Base-by-base conservation (phyloP, 371 early-diverging fungal genomes). In the Syncephalastrum monosporum region DNA sequence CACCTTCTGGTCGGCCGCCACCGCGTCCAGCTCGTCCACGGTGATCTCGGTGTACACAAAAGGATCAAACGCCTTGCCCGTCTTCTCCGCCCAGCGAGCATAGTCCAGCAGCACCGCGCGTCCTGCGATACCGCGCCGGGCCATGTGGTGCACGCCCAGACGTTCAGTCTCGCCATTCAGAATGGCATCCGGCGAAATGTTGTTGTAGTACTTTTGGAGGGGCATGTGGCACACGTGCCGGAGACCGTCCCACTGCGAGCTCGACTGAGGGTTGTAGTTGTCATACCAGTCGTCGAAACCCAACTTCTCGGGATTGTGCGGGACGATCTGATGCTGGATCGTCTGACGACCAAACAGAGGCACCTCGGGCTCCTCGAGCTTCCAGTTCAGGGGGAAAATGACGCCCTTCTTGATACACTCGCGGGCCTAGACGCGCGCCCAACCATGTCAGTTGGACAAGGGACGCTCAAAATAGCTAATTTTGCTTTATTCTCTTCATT, bases 161-260 rank as follows among this genome's bases (percentile, higher is more conserved):
- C 69, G 69, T 16, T 60, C 69, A 0, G 19, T 59, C 38, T 33
- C 38, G 8, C 38, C 38, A 10, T 33, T 33, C 38, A 33, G 12
- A 10, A 33, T 33, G 5, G 52, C 63, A 14, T 56, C 38, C 1
- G 53, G 53, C n/a, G 55, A 19, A 0, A 72, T 62, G 16, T 68
- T 67, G 41, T 74, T 74, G 25, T 77, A 77, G 46, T 70, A 77
- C 0, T 51, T 29, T 3, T 64, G 60, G 13, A 59, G 42, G 1
- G 45, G 24, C 1, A 60, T 15, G 42, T 67, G 70, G 29, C 66
- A 59, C 1, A 72, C 46, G 53, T 77, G 77, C 8, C 70, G 67
- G 3, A 77, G 60, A 25, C 77, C 77, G 51, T 77, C 77, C 74
- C 74, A 77, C 50, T 77, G 77, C 5, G 68, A 61, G 1, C 71